A percentile compares a stretch with the other conserved stretches of the same genome.
These are phyloP conservation scores for Fusarium mexicanum DNA, from an alignment of 2,329 filamentous ascomycete species.

Conservation along the genomic window DNA sequence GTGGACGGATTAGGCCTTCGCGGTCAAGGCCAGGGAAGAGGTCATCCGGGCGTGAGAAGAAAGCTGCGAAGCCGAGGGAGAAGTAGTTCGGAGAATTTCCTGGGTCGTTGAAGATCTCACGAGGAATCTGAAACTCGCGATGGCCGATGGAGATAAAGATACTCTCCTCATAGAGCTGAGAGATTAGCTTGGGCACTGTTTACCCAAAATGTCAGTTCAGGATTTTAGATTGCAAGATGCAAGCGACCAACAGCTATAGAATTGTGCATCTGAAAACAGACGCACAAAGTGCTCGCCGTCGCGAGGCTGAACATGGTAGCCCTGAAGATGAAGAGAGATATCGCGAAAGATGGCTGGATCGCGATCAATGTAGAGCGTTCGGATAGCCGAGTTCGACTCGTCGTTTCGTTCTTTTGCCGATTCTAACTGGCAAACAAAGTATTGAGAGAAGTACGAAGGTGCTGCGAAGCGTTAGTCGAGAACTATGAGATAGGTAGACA, in stretches of 20 bases:
- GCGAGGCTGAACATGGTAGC: conserved; percentile 84
- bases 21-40: conserved; percentile 88
- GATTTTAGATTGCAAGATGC: neutral
- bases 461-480: conserved; percentile 61
- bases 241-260: conserved; percentile 77
- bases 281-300: conserved; percentile 91
- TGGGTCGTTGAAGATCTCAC: conserved; percentile 84
- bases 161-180: conserved; percentile 88
- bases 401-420: conserved; percentile 68
- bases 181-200: conserved; percentile 85
- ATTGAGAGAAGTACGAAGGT: conserved; percentile 95
- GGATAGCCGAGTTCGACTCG: conserved; percentile 61
- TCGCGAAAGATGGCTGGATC: conserved; percentile 90
- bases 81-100: conserved; percentile 98
- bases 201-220: neutral
- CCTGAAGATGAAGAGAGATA: conserved; percentile 89
- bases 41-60: conserved; percentile 82
- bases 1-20: conserved; percentile 82
- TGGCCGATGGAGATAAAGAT: conserved; percentile 94
- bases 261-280: conserved; percentile 93
- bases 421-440: conserved; percentile 85
- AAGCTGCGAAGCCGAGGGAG: conserved; percentile 86
- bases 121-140: conserved; percentile 87
- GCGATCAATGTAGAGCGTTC: conserved; percentile 93
- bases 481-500: neutral